phyloP scores from a whole-genome alignment of 2,329 filamentous ascomycete species.

The Leptographium galeiforme region DNA sequence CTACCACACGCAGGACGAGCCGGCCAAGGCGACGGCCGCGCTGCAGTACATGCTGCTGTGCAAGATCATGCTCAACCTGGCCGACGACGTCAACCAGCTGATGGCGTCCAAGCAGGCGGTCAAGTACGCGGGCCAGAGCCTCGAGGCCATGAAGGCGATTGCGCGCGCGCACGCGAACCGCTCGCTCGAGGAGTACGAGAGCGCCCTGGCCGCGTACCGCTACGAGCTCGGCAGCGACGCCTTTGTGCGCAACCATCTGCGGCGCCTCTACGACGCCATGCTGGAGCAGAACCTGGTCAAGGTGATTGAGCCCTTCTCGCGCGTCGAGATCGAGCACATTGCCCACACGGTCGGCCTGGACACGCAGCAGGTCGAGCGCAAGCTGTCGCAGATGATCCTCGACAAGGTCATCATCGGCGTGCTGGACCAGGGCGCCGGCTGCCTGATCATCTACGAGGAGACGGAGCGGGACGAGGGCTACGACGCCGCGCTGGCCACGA shows the following conservation, averaged over 20 bases:
- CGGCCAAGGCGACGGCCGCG: slow-evolving; percentile 81
- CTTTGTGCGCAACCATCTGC: slow-evolving; percentile 94
- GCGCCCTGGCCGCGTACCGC: slow-evolving; percentile 75
- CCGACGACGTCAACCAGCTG: slow-evolving; percentile 88
- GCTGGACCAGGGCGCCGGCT: slow-evolving; percentile 92
- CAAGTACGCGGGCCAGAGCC: slow-evolving; percentile 87
- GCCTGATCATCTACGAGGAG: slow-evolving; percentile 94
- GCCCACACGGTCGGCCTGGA: slow-evolving; percentile 96
- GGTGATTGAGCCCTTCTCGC: slow-evolving; percentile 96
- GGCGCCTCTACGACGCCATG: slow-evolving; percentile 94
- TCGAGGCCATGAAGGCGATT: slow-evolving; percentile 98
- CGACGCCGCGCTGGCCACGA: slow-evolving; percentile 84
- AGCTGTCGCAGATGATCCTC: slow-evolving; percentile 98
- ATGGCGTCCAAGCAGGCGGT: slow-evolving; percentile 94
- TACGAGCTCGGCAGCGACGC: slow-evolving; percentile 88
- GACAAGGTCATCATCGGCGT: slow-evolving; percentile 98
- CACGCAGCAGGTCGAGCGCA: slow-evolving; percentile 91
- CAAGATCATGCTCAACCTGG: slow-evolving; percentile 98
- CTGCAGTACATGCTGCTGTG: slow-evolving; percentile 99
- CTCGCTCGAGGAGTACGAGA: slow-evolving; percentile 93
- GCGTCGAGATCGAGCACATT: slow-evolving; percentile 92
- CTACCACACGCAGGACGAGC: slow-evolving; percentile 85
- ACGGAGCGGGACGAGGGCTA: slow-evolving; percentile 86
- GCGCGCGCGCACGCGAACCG: slow-evolving; percentile 91
- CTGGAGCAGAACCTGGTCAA: slow-evolving; percentile 99